Percentiles rank a stretch among this genome's conserved stretches.
Conservation (phyloP, 1,284 basidiomycete species). For the Ceratobasidium sp. region DNA sequence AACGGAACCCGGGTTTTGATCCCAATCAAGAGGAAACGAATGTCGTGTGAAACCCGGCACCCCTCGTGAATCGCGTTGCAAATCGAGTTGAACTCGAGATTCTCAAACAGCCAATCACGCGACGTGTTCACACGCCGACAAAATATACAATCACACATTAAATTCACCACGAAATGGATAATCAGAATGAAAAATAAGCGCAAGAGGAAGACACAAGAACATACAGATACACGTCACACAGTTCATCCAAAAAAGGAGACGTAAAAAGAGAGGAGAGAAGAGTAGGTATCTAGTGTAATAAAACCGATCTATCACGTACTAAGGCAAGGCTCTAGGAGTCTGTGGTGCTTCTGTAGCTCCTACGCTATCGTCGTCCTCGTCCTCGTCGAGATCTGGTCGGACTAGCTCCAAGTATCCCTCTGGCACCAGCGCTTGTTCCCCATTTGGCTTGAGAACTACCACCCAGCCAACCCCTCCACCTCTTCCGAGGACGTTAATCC, state of each 20-base stretch:
- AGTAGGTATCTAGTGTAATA: neutral
- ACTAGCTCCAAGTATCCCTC: constrained; percentile 68
- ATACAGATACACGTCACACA: constrained; percentile 18
- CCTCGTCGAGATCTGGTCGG: neutral
- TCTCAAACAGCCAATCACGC: neutral
- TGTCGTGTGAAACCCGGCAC: too few species aligned
- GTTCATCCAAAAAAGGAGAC: neutral
- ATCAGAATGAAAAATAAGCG: neutral
- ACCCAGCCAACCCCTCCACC: constrained; percentile 77
- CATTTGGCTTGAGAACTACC: constrained; percentile 57
- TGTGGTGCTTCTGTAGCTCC: constrained; percentile 26
- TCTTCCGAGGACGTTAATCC: constrained; percentile 67
- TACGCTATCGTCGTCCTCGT: constrained; percentile 35
- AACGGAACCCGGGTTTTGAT: too few species aligned
- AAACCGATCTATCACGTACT: neutral
- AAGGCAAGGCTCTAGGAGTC: constrained; percentile 25
- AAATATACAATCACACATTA: neutral
- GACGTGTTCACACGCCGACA: neutral
- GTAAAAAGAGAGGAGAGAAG: neutral
- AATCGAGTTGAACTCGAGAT: too few species aligned
- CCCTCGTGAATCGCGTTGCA: too few species aligned
- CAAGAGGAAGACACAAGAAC: neutral
- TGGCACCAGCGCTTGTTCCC: constrained; percentile 65
- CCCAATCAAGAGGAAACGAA: too few species aligned
- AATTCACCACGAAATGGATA: constrained; percentile 9